These are phyloP conservation scores for Physocladia obscura DNA, from an alignment of 192 early-diverging fungal species.

Conservation along the genomic window DNA sequence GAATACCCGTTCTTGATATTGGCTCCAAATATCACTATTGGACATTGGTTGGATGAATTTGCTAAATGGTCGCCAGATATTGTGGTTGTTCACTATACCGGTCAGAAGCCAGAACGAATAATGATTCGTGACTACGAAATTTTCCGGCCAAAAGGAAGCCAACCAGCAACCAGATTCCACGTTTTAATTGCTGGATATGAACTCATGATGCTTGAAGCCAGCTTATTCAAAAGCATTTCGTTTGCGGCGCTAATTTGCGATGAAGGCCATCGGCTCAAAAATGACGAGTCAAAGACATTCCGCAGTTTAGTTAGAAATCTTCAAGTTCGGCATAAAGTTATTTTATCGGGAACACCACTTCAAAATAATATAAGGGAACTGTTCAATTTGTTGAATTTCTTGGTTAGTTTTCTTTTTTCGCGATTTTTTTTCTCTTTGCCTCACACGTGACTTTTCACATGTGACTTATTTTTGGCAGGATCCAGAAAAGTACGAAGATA, in stretches of 20 bases:
- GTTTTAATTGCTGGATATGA: slow-evolving; percentile 71
- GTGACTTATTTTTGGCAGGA: slow-evolving; percentile 36
- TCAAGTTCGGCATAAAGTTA: slow-evolving; percentile 48
- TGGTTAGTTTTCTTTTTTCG: slow-evolving; percentile 33
- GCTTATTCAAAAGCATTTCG: slow-evolving; percentile 47
- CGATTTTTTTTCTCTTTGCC: no score
- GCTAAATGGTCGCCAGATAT: slow-evolving; percentile 68
- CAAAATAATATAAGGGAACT: slow-evolving; percentile 70
- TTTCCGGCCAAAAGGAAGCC: slow-evolving; percentile 16
- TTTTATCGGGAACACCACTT: slow-evolving; percentile 61
- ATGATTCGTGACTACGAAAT: slow-evolving; percentile 56
- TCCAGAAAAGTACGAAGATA: slow-evolving; percentile 56
- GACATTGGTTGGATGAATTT: slow-evolving; percentile 74
- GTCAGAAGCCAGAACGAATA: slow-evolving; percentile 40
- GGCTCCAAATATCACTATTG: slow-evolving; percentile 63
- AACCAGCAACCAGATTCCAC: slow-evolving; percentile 56
- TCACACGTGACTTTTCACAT: background rate
- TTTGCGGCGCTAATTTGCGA: slow-evolving; percentile 73
- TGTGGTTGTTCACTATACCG: slow-evolving; percentile 56
- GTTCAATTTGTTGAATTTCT: slow-evolving; percentile 71
- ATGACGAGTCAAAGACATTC: slow-evolving; percentile 62
- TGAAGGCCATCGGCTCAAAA: slow-evolving; percentile 80
- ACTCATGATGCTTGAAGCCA: slow-evolving; percentile 43
- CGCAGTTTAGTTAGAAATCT: slow-evolving; percentile 49
- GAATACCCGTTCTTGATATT: slow-evolving; percentile 67